Evolutionary conservation across 78 protist species (phyloP).

Genomic region (Dictyostelium discoideum): DNA sequence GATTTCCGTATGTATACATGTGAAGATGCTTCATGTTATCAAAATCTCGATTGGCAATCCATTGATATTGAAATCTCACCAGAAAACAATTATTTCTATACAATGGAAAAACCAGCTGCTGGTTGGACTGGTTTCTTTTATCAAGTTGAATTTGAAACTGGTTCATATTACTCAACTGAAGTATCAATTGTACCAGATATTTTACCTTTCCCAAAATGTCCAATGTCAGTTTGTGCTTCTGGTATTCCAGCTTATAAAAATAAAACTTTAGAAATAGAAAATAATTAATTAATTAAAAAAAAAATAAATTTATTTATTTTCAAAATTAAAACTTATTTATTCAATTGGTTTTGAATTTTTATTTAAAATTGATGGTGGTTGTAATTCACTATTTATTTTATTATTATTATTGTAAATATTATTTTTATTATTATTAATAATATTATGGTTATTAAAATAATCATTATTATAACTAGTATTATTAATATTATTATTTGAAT

Average conservation of each 20-base stretch:
- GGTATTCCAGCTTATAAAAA: constrained; percentile 2
- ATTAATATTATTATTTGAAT: too few species aligned
- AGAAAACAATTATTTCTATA: neutral
- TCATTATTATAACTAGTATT: too few species aligned
- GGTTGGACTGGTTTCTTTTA: constrained; percentile 27
- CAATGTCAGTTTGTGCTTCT: constrained; percentile 2
- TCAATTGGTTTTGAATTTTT: neutral
- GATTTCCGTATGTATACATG: constrained; percentile 23
- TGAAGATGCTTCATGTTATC: neutral
- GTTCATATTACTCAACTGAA: neutral
- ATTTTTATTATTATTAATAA: neutral
- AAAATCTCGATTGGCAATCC: neutral
- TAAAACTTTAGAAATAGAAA: neutral
- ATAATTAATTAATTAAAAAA: neutral
- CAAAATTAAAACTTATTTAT: neutral
- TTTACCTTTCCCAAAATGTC: constrained; percentile 7
- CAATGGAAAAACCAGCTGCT: neutral
- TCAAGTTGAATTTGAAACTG: neutral
- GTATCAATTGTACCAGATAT: constrained; percentile 2
- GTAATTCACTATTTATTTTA: neutral
- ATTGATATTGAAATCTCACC: neutral
- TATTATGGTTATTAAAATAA: neutral
- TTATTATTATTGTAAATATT: neutral
- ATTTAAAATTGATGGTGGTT: neutral
- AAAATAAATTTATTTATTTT: neutral